phyloP scores from a whole-genome alignment of 306 rosid genomes.

The Malus sylvestris region DNA sequence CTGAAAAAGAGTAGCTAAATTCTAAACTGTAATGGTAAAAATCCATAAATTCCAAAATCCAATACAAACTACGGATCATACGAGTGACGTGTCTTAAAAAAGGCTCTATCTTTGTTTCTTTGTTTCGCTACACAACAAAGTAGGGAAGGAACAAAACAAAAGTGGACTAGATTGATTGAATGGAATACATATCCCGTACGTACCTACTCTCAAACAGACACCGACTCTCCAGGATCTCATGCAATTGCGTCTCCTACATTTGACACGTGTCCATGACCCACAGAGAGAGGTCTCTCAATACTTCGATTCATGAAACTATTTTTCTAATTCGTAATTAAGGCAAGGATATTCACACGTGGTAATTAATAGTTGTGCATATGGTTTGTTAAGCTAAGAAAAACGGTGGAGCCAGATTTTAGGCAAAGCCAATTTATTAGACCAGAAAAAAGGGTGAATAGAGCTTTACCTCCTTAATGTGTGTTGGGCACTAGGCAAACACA shows the following conservation, averaged over 20 bases:
- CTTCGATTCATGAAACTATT: not conserved
- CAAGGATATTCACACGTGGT: too few species aligned
- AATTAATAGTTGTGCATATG: too few species aligned
- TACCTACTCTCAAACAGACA: too few species aligned
- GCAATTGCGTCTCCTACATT: not conserved
- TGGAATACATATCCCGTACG: too few species aligned
- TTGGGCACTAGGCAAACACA: not conserved
- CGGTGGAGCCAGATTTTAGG: not conserved
- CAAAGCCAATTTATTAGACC: not conserved
- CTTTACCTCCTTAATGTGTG: not conserved
- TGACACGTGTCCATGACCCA: not conserved
- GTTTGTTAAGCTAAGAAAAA: not conserved
- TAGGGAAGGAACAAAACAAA: not conserved
- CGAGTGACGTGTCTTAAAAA: not conserved
- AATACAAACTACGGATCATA: not conserved
- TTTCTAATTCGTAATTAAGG: too few species aligned
- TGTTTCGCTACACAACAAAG: not conserved
- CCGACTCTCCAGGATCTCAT: too few species aligned
- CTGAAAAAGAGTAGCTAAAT: not conserved
- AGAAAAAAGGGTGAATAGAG: not conserved
- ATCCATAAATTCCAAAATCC: too few species aligned
- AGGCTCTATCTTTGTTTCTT: too few species aligned
- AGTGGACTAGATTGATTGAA: not conserved
- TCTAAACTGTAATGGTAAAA: not conserved
- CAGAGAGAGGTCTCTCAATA: not conserved